Evolutionary conservation across 2,329 filamentous ascomycete genomes (phyloP).

Genomic region (Pseudogymnoascus sp.): DNA sequence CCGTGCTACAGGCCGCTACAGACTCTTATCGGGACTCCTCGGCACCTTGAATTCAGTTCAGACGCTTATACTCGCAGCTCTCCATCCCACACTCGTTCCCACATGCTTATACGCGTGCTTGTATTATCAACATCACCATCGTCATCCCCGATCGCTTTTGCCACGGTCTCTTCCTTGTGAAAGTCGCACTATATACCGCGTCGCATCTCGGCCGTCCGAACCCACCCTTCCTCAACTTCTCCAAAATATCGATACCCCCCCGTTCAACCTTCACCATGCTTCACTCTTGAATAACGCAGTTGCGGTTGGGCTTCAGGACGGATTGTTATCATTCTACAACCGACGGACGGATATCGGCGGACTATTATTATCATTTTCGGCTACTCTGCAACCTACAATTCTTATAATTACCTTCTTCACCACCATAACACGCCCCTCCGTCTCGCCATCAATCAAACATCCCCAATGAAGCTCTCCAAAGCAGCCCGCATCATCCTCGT

Average conservation of each 20-base stretch:
- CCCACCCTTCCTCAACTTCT: not conserved
- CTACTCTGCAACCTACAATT: not conserved
- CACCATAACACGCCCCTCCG: not conserved
- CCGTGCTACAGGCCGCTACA: not conserved
- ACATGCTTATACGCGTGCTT: not conserved
- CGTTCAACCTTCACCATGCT: not conserved
- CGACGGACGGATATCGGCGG: not conserved
- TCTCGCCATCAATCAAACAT: slow-evolving; percentile 16
- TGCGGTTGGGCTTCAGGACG: not conserved
- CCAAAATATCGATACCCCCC: not conserved
- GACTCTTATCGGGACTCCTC: not conserved
- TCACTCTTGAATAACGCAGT: not conserved
- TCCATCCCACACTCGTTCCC: not conserved
- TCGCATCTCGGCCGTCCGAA: not conserved
- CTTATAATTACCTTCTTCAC: not conserved
- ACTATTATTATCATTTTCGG: slow-evolving; percentile 1
- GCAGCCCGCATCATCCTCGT: slow-evolving; percentile 92
- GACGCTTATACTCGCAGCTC: not conserved
- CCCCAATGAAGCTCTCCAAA: slow-evolving; percentile 56
- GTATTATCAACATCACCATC: not conserved
- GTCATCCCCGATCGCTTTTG: not conserved
- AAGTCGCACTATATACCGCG: not conserved
- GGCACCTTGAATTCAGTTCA: not conserved
- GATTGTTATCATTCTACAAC: not conserved
- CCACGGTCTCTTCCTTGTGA: not conserved